Base-by-base conservation (phyloP, 2,329 filamentous ascomycete species). In the Hymenoscyphus infarciens region DNA sequence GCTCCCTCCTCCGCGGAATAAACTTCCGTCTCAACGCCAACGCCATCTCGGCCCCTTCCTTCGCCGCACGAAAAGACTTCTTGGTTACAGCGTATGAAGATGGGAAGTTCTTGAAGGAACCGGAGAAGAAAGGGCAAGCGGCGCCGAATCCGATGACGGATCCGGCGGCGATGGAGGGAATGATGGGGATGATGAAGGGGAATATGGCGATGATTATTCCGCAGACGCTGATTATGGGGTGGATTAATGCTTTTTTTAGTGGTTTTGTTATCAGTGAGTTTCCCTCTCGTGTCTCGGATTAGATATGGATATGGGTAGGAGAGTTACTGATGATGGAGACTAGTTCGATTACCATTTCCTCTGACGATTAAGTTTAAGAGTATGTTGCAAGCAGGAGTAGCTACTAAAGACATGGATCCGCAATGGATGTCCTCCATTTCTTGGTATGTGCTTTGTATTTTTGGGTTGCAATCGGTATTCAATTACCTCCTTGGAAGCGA, bases 161-260 rank as follows among this genome's bases (percentile, higher is more conserved):
- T 76, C 96, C 96, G 25, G 89, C 89, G 56, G 92, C 91, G 63
- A 99, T 99, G 95, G 96, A 99, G 75, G 94, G 93, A 70, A 99
- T 99, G 95, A 99, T 99, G 95, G 94, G 95, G 70, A 97, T 97
- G 92, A 96, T 99, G 91, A 99, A 99, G 85, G 93, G 93, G 63
- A 97, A 99, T 75, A 97, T 99, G 90, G 94, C 95, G 68, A 99
- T 98, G 95, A 98, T 99, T 81, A 92, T 99, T 63, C 95, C 95
- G 57, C 97, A 99, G 78, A 98, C 93, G 5, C 79, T 99, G 75
- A 99, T 99, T 70, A 99, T 99, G 95, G 95, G 94, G 69, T 99
- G 95, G 95, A 98, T 99, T 76, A 99, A 99, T 79, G 93, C 95
- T 0, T 99, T 98, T 75, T 99, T 99, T 73, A 96, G 92, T 59